Percentiles rank a stretch among this genome's conserved stretches.
Conservation (phyloP, 176 grass and related monocot species). For the Hyparrhenia diplandra region DNA sequence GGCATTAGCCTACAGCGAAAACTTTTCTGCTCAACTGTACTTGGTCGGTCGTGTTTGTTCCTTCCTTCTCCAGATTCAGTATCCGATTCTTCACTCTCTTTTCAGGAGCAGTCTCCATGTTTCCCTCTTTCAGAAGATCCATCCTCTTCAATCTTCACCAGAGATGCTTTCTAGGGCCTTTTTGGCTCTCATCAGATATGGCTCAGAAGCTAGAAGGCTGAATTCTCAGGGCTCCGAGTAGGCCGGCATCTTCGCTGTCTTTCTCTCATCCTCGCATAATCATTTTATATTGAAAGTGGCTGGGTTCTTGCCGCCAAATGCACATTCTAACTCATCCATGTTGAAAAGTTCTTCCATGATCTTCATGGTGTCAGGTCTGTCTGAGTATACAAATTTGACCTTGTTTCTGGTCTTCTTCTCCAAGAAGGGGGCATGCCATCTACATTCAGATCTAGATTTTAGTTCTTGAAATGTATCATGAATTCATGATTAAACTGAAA, state of each 20-base stretch:
- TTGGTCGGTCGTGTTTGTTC: conserved; percentile 17
- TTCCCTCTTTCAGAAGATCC: conserved; percentile 13
- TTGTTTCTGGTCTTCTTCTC: conserved; percentile 82
- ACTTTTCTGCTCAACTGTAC: conserved; percentile 13
- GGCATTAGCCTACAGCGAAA: background rate
- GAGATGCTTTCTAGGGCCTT: conserved; percentile 28
- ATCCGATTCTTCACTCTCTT: conserved; percentile 13
- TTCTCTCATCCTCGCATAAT: conserved; percentile 88
- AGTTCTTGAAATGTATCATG: background rate
- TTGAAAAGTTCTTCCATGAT: conserved; percentile 84
- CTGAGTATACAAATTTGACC: conserved; percentile 82
- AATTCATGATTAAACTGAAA: background rate
- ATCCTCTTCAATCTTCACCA: conserved; percentile 33
- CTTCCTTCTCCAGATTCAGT: conserved; percentile 33
- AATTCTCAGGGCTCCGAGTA: conserved; percentile 67
- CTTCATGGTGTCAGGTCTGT: conserved; percentile 51
- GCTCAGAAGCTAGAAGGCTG: conserved; percentile 29
- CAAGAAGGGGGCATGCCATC: conserved; percentile 78
- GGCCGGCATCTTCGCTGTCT: conserved; percentile 61
- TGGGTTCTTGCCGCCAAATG: conserved; percentile 78
- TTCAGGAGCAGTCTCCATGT: background rate
- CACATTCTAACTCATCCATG: conserved; percentile 76
- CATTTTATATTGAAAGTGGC: conserved; percentile 61
- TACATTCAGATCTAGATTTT: conserved; percentile 31
- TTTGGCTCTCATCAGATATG: conserved; percentile 22